Percentiles rank a stretch among this genome's conserved stretches.
Conservation (phyloP, 192 early-diverging fungal genomes). For the Coemansia sp. region DNA sequence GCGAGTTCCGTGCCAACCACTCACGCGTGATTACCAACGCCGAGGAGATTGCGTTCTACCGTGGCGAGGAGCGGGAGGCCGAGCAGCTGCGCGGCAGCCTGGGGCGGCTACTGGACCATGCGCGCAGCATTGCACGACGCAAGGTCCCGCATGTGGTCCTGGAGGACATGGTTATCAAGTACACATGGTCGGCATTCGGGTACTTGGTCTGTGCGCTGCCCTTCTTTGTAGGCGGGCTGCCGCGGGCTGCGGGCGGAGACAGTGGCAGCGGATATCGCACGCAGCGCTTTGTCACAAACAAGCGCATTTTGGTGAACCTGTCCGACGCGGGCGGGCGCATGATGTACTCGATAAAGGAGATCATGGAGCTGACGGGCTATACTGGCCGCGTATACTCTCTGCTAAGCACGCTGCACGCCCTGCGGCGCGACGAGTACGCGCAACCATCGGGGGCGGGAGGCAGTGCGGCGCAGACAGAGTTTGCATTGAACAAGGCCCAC, state of each 20-base stretch:
- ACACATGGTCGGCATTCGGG: conserved; percentile 90
- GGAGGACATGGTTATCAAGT: conserved; percentile 97
- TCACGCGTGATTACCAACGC: conserved; percentile 92
- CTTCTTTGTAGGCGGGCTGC: conserved; percentile 67
- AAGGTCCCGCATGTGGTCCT: conserved; percentile 87
- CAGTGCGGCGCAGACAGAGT: neutral
- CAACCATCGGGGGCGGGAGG: conserved; percentile 4
- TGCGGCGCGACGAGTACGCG: conserved; percentile 56
- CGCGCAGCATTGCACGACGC: conserved; percentile 73
- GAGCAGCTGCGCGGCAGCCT: conserved; percentile 73
- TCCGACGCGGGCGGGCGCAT: conserved; percentile 93
- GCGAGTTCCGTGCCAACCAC: conserved; percentile 93
- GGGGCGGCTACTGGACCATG: conserved; percentile 68
- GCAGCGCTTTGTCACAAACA: conserved; percentile 86
- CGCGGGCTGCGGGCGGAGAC: conserved; percentile 6
- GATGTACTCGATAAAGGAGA: conserved; percentile 95
- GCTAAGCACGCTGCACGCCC: conserved; percentile 74
- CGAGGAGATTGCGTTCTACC: conserved; percentile 92
- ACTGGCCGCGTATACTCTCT: conserved; percentile 83
- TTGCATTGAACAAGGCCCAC: conserved; percentile 12
- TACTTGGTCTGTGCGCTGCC: conserved; percentile 77
- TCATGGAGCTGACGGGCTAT: conserved; percentile 85
- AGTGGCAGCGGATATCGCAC: conserved; percentile 52
- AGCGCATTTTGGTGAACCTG: conserved; percentile 79
- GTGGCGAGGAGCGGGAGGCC: conserved; percentile 76